These are phyloP conservation scores for Fusarium penzigii DNA, from an alignment of 2,329 filamentous ascomycete genomes.

Conservation along the genomic window DNA sequence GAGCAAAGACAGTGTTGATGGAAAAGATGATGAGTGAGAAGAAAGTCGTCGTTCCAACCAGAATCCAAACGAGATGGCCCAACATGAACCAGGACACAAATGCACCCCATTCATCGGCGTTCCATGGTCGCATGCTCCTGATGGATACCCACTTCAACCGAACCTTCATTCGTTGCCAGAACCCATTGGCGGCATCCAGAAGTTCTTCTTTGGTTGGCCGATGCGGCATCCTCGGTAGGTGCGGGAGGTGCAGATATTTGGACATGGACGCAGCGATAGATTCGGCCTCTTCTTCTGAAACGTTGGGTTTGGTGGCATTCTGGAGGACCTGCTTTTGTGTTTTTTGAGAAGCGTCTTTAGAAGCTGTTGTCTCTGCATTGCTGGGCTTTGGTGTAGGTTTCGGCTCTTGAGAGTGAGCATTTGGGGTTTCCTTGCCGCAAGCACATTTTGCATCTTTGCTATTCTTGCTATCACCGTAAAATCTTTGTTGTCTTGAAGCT, in stretches of 20 bases:
- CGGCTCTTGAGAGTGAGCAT: not conserved
- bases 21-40: conserved; percentile 88
- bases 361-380: conserved; percentile 9
- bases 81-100: conserved; percentile 93
- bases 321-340: conserved; percentile 6
- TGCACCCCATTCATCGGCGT: conserved; percentile 92
- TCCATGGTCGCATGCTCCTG: conserved; percentile 89
- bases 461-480: conserved; percentile 16
- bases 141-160: conserved; percentile 99
- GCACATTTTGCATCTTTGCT: conserved; percentile 22
- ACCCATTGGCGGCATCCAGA: conserved; percentile 85
- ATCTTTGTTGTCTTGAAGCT: conserved; percentile 12
- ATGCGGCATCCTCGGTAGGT: conserved; percentile 72
- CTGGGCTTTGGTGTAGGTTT: not conserved
- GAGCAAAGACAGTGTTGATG: conserved; percentile 95
- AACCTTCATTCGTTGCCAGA: conserved; percentile 86
- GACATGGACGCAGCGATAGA: conserved; percentile 54
- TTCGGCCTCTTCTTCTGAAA: conserved; percentile 32
- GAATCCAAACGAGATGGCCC: conserved; percentile 90
- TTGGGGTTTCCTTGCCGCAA: conserved; percentile 25
- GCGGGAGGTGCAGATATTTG: conserved; percentile 59
- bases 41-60: conserved; percentile 97
- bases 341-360: conserved; percentile 13
- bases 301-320: conserved; percentile 5
- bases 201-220: conserved; percentile 92